Percentiles rank a stretch among this genome's conserved stretches.
Evolutionary conservation across 306 rosid genomes (phyloP).

Genomic region (Prinsepia uniflora): DNA sequence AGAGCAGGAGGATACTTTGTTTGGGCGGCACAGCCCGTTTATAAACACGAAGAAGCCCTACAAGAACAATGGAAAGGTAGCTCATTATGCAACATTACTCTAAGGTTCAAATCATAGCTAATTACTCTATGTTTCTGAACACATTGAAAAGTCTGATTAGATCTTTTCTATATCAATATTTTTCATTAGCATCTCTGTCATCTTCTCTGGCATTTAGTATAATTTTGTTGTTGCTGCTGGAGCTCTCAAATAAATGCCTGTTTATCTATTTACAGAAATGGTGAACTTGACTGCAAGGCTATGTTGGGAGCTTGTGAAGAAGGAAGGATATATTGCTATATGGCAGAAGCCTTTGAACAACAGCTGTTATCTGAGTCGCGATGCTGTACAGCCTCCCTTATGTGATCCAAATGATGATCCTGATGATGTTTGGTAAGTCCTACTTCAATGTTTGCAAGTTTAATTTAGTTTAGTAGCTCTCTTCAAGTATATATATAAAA

Average conservation of each 20-base stretch:
- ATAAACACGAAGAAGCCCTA: slow-evolving; percentile 64
- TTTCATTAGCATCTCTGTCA: slow-evolving; percentile 2
- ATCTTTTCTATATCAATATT: background rate
- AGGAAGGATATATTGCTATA: slow-evolving; percentile 78
- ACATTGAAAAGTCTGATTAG: background rate
- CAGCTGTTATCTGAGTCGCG: slow-evolving; percentile 70
- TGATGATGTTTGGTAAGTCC: slow-evolving; percentile 74
- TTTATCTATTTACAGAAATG: slow-evolving; percentile 53
- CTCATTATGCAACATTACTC: background rate
- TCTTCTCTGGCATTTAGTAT: slow-evolving; percentile 15
- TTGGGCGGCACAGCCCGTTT: slow-evolving; percentile 92
- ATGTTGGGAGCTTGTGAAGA: slow-evolving; percentile 82
- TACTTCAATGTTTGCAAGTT: slow-evolving; percentile 1
- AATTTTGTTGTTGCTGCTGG: slow-evolving; percentile 8
- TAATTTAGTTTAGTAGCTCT: background rate
- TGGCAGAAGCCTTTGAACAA: slow-evolving; percentile 82
- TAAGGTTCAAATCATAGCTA: background rate
- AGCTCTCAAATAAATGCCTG: slow-evolving; percentile 15
- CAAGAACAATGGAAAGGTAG: slow-evolving; percentile 88
- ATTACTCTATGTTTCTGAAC: slow-evolving; percentile 7
- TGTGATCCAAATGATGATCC: slow-evolving; percentile 73
- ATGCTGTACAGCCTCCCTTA: slow-evolving; percentile 53
- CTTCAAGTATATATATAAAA: background rate
- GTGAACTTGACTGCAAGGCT: slow-evolving; percentile 57
- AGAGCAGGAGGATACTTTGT: slow-evolving; percentile 87